Conservation (phyloP, 768 basidiomycete genomes). For the Kwoniella europaea region DNA sequence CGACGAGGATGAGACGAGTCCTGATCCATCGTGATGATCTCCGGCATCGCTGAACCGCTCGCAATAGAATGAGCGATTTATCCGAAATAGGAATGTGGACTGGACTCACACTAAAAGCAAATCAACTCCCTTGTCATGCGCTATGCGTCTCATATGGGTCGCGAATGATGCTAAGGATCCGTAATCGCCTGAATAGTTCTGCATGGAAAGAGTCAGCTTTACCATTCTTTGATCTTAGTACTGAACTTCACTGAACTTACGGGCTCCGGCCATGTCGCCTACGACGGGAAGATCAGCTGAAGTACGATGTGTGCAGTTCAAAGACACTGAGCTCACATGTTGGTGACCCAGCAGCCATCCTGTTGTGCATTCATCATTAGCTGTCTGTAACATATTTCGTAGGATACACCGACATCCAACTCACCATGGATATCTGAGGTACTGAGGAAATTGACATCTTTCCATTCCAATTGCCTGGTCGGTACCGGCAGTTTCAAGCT, state of each 20-base stretch:
- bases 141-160: slow-evolving; percentile 76
- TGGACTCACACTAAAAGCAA: slow-evolving; percentile 74
- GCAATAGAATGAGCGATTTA: slow-evolving; percentile 17
- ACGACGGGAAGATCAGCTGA: slow-evolving; percentile 9
- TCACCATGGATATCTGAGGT: slow-evolving; percentile 79
- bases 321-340: slow-evolving; percentile 43
- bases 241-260: slow-evolving; percentile 31
- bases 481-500: slow-evolving; percentile 59
- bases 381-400: neutral
- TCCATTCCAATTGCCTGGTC: slow-evolving; percentile 74
- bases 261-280: slow-evolving; percentile 58
- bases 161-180: slow-evolving; percentile 91
- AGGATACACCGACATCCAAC: slow-evolving; percentile 11
- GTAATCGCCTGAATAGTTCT: slow-evolving; percentile 64
- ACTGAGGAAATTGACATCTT: slow-evolving; percentile 84
- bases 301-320: neutral
- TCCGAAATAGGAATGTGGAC: slow-evolving; percentile 60
- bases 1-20: slow-evolving; percentile 49
- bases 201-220: neutral
- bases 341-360: slow-evolving; percentile 84
- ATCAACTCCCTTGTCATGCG: slow-evolving; percentile 76
- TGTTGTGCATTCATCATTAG: neutral
- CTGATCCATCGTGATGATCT: slow-evolving; percentile 58
- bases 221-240: neutral
- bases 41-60: slow-evolving; percentile 60